Evolutionary conservation across 2,329 filamentous ascomycete species (phyloP).

Genomic region (Trichoderma breve): DNA sequence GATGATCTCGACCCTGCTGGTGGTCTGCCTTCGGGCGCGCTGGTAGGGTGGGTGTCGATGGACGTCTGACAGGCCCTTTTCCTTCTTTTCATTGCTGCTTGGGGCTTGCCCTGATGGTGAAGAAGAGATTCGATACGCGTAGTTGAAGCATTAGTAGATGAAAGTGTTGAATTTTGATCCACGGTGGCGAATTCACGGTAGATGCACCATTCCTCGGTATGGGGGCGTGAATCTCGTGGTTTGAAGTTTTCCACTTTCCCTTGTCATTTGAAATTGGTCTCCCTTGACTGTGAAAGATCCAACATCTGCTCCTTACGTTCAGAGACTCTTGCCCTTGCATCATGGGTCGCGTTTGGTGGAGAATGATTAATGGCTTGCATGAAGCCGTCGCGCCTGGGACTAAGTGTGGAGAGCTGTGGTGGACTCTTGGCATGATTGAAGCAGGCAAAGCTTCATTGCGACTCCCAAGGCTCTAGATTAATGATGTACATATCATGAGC

Average conservation of each 20-base stretch:
- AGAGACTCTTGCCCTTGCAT: not conserved
- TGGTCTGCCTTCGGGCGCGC: constrained; percentile 74
- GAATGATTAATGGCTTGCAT: not conserved
- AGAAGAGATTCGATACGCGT: constrained; percentile 43
- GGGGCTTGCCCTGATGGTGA: constrained; percentile 48
- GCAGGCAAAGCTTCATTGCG: not conserved
- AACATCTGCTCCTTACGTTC: not conserved
- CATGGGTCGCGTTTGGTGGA: not conserved
- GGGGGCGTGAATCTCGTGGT: not conserved
- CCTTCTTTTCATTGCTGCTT: constrained; percentile 56
- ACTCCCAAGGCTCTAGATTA: not conserved
- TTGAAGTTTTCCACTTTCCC: not conserved
- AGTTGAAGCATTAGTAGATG: fast-evolving
- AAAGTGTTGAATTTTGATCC: not conserved
- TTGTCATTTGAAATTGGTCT: too few species aligned
- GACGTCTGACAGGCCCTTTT: constrained; percentile 80
- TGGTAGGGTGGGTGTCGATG: constrained; percentile 77
- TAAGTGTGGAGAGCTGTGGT: not conserved
- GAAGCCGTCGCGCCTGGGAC: not conserved
- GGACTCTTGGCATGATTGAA: not conserved
- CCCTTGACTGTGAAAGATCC: not conserved
- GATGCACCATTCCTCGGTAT: not conserved
- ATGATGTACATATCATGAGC: not conserved
- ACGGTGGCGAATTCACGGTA: not conserved
- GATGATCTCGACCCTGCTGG: constrained; percentile 86